Evolutionary conservation across 1,284 basidiomycete species (phyloP), one percentile per base, ranked within the genome.

Genomic region (Rhodotorula sp.): DNA sequence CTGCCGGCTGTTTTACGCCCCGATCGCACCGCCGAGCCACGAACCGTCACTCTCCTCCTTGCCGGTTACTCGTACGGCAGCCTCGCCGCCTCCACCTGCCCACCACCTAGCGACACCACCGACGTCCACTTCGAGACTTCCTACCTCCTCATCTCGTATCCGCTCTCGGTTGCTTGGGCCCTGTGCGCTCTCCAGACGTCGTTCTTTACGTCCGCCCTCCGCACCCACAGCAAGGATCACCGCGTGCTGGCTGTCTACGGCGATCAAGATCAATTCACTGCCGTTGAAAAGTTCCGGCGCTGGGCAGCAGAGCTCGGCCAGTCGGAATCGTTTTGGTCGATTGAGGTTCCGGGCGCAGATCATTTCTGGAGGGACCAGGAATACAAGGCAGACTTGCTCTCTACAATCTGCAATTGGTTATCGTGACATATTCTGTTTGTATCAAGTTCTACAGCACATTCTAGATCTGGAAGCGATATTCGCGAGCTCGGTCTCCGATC

Each of bases 111-210:
- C 54, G 12, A 31, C 51, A 1, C 46, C 5, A 23, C 49, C 62
- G 0, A 21, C 5, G 23, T 16, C 21, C 10, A 5, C 14, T 54
- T 89, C 63, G 83, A 82, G 75, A 88, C 87, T 0, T 85, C 85
- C 16, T 88, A 91, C 79, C 83, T 92, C 61, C 81, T 93, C 52
- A 80, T 93, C 31, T 91, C 90, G 1, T 92, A 92, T 77, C 91
- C 91, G 0, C 82, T 92, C 12, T 87, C 88, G 12, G 87, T 88
- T 18, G 84, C 89, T 56, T 84, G 84, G 39, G 78, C 76, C 6
- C 85, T 88, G 78, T 91, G 90, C 6, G 79, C 88, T 62, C 91
- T 92, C 83, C 84, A 84, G 62, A 83, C 87, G 1, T 81, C 6
- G 81, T 82, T 20, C 90, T 91, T 79, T 82, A 83, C 31, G 76